Evolutionary conservation across 306 rosid genomes (phyloP), one percentile per base, ranked within the genome.

Genomic region (Inga oerstediana): DNA sequence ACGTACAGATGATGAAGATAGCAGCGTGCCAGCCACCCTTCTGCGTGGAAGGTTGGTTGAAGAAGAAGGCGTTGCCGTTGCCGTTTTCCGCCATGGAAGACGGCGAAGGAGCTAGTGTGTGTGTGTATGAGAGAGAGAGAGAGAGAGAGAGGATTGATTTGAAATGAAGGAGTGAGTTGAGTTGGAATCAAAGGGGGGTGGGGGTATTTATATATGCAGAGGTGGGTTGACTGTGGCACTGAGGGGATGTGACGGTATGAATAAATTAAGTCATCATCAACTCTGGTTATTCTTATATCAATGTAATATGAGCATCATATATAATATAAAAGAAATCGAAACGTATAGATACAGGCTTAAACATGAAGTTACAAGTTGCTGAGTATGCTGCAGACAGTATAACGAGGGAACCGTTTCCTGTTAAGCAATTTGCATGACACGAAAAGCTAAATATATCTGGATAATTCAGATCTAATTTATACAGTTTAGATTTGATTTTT

Each of bases 11-110:
- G 84, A 88, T 88, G 85, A 86, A 88, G 79, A 88, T 84, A 34
- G 91, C 91, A 68, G 91, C 91, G 49, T 83, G 69, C 91, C 91
- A 88, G 12, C 91, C 89, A 76, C 91, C 91, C 34, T 44, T 79
- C 17, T 19, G 0, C 79, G 82, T 5, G 24, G 87, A 6, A 69
- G 80, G 15, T n/a, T 59, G 88, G 48, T 77, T 76, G 84, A 67
- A 59, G 84, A 83, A 73, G 85, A 83, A 81, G 79, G 83, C 82
- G 35, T 85, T 80, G 64, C 54, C 83, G 45, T 82, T 83, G 83
- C 67, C 34, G 66, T 76, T 72, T 16, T 79, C 87, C 34, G 68
- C 79, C 90, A 87, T 84, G 37, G 45, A 13, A 41, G 58, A 61
- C 67, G 67, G 7, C 12, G 16, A 10, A 24, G 68, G 34, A 9